Evolutionary conservation across 345 rosid genomes (phyloP).

Genomic region (Moricandia arvensis): DNA sequence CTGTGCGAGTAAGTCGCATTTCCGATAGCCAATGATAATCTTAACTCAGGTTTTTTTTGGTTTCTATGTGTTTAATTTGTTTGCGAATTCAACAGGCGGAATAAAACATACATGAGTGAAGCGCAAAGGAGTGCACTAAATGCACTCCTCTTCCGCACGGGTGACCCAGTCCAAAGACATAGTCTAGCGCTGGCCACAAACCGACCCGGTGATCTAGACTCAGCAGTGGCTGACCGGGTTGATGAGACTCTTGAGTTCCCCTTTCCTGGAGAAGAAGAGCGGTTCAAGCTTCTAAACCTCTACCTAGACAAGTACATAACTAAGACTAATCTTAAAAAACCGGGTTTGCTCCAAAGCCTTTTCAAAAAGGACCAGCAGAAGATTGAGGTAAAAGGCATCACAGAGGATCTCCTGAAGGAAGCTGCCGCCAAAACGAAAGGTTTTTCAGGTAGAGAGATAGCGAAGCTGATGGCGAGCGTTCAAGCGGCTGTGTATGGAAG

Average conservation of each 20-base stretch:
- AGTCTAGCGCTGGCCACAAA: conserved; percentile 94
- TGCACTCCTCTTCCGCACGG: conserved; percentile 89
- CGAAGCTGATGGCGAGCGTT: conserved; percentile 86
- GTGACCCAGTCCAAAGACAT: conserved; percentile 95
- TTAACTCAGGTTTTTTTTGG: not conserved
- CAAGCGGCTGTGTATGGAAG: conserved; percentile 97
- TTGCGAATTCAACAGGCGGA: conserved; percentile 54
- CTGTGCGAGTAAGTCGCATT: conserved; percentile 81
- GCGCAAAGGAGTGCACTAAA: conserved; percentile 96
- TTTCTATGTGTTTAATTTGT: conserved; percentile 10
- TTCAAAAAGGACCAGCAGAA: conserved; percentile 58
- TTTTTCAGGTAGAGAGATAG: conserved; percentile 90
- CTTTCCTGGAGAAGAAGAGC: conserved; percentile 79
- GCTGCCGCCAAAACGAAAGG: conserved; percentile 85
- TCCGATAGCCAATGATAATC: not conserved
- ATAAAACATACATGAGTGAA: conserved; percentile 96
- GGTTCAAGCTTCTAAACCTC: conserved; percentile 79
- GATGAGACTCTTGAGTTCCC: conserved; percentile 95
- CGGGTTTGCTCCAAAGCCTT: conserved; percentile 50
- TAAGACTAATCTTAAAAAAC: conserved; percentile 60
- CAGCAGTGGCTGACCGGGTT: conserved; percentile 87
- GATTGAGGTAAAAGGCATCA: conserved; percentile 79
- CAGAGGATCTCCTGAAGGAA: conserved; percentile 71
- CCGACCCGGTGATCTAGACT: conserved; percentile 95
- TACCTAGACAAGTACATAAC: conserved; percentile 85